These are phyloP conservation scores for Aegilops umbellulata DNA, from an alignment of 176 grass and related monocot genomes.

Conservation along the genomic window DNA sequence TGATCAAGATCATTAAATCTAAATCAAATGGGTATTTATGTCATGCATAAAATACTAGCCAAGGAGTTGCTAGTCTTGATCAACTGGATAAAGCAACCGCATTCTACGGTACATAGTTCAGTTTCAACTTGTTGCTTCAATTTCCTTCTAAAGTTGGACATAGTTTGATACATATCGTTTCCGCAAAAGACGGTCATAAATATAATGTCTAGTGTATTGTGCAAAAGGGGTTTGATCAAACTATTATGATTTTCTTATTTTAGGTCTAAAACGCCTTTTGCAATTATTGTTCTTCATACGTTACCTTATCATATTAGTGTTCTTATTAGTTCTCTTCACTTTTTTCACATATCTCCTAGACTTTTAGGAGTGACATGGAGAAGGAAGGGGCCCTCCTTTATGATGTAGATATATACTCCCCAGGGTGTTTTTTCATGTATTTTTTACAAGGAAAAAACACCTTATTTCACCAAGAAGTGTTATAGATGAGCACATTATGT, in stretches of 20 bases:
- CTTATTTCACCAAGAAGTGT: too few relatives aligned
- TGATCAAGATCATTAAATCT: too few relatives aligned
- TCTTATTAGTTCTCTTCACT: neutral
- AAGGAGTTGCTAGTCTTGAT: neutral
- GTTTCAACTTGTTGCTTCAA: neutral
- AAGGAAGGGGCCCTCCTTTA: neutral
- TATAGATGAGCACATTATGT: too few relatives aligned
- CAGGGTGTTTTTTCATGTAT: neutral
- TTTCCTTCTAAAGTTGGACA: neutral
- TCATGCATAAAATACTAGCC: neutral
- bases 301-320: neutral
- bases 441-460: too few relatives aligned
- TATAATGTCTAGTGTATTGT: neutral
- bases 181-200: neutral
- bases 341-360: neutral
- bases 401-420: neutral
- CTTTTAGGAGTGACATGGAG: neutral
- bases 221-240: neutral
- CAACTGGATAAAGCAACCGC: neutral
- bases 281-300: neutral
- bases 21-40: neutral
- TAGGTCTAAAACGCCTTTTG: neutral
- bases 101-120: neutral
- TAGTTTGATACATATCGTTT: neutral
- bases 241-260: neutral